Base-by-base conservation (phyloP, 192 early-diverging fungal species). In the Podila epigama region DNA sequence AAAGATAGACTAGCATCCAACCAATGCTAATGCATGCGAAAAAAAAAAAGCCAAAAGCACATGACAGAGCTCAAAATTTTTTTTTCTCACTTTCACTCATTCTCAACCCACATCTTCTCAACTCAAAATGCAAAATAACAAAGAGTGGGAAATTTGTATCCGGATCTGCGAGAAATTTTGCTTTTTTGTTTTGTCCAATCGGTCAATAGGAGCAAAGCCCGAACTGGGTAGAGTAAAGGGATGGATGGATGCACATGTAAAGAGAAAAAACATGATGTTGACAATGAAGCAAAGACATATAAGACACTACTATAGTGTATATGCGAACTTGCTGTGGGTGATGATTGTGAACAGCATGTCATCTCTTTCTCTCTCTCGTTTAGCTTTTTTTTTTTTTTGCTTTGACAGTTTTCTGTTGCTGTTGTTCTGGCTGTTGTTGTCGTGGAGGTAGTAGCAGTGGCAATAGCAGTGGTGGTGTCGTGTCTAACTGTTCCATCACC, bases 191-290 rank as follows among this genome's bases (percentile, higher is more conserved):
- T n/a, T 44, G 44, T 2, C n/a, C 44, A 48, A 48, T 48, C 44
- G 44, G 44, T 48, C 44, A 48, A 48, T 48, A 48, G 44, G 44
- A 48, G 25, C 44, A 48, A 48, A 48, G 44, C 25, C 44, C 44
- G 44, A 48, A 48, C 15, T 22, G n/a, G 42, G 22, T 20, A 44
- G 25, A 48, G 25, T 48, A 48, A n/a, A n/a, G n/a, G n/a, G n/a
- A n/a, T n/a, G n/a, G n/a, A n/a, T n/a, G n/a, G n/a, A n/a, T n/a
- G n/a, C n/a, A n/a, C n/a, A n/a, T n/a, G n/a, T n/a, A n/a, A n/a
- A n/a, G n/a, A n/a, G n/a, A n/a, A n/a, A n/a, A n/a, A n/a, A n/a
- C n/a, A n/a, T n/a, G n/a, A n/a, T n/a, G n/a, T n/a, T n/a, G n/a
- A n/a, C n/a, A n/a, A n/a, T n/a, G n/a, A n/a, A n/a, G n/a, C n/a